Conservation (phyloP, 2,329 filamentous ascomycete species). For the Magnaporthiopsis poae region DNA sequence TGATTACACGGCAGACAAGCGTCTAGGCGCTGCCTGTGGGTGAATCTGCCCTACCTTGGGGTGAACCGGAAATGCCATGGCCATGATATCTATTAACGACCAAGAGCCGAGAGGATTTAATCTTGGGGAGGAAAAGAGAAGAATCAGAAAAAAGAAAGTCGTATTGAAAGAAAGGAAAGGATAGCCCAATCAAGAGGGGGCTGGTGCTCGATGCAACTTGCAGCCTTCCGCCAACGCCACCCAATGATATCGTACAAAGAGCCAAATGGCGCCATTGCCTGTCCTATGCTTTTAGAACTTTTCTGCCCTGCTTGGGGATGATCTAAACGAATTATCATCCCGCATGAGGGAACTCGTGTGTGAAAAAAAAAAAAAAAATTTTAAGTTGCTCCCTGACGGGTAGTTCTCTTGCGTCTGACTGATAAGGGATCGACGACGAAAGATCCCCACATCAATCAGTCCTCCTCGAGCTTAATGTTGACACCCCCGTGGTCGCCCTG, state of each 20-base stretch:
- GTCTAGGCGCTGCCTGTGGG: too few species aligned
- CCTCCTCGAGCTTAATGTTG: conserved; percentile 14
- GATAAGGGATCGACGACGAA: not conserved
- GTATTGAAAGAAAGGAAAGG: not conserved
- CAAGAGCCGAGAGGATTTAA: not conserved
- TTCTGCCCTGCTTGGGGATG: not conserved
- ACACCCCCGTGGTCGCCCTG: conserved; percentile 6
- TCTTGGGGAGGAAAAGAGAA: not conserved
- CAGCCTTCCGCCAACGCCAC: not conserved
- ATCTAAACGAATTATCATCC: too few species aligned
- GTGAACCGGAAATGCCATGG: too few species aligned
- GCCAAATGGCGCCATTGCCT: not conserved
- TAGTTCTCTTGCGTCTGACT: too few species aligned
- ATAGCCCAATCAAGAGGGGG: not conserved
- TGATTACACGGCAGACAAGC: too few species aligned
- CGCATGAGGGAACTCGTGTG: too few species aligned
- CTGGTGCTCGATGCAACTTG: not conserved
- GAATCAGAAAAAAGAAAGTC: not conserved
- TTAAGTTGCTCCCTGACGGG: too few species aligned
- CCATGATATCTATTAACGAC: not conserved
- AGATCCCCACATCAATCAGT: conserved; percentile 1
- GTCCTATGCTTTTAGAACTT: not conserved
- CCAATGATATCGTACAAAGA: not conserved
- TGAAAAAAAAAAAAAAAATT: too few species aligned
- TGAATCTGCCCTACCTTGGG: too few species aligned